A percentile compares a stretch with the other conserved stretches of the same genome.
phyloP scores from a whole-genome alignment of 139 green algal genomes.

The Trebouxia sp. region DNA sequence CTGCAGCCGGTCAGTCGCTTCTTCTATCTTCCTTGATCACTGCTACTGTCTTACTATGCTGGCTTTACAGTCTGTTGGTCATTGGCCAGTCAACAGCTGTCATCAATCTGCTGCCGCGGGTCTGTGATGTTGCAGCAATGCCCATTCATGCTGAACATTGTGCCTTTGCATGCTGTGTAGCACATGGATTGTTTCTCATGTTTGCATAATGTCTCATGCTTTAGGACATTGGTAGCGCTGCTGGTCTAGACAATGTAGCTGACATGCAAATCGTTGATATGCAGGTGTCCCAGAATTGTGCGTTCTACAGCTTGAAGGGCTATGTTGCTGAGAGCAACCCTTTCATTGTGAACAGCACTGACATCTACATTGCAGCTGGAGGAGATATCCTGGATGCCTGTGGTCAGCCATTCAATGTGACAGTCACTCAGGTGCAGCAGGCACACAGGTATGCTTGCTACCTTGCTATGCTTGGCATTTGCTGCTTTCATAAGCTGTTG shows the following conservation, averaged over 20 bases:
- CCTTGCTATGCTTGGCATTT: background rate
- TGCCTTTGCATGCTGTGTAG: too few species aligned
- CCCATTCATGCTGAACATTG: too few species aligned
- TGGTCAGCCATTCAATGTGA: conserved; percentile 6
- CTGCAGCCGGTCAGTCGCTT: conserved; percentile 9
- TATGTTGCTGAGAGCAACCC: conserved; percentile 24
- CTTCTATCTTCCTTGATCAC: too few species aligned
- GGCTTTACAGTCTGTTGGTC: background rate
- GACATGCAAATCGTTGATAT: background rate
- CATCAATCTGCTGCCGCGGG: too few species aligned
- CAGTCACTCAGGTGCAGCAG: conserved; percentile 1
- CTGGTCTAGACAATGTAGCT: too few species aligned
- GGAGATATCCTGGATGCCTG: conserved; percentile 25
- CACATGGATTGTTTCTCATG: too few species aligned
- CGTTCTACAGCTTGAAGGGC: conserved; percentile 25
- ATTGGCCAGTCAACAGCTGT: background rate
- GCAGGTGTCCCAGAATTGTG: conserved; percentile 24
- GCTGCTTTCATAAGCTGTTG: background rate
- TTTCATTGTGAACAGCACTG: conserved; percentile 17
- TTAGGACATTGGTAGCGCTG: too few species aligned
- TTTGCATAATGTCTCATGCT: too few species aligned
- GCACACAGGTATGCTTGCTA: background rate
- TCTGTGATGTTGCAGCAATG: background rate
- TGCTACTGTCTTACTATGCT: too few species aligned
- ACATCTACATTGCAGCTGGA: conserved; percentile 26